Conservation (phyloP, 2,329 filamentous ascomycete species). For the Parascedosporium putredinis region DNA sequence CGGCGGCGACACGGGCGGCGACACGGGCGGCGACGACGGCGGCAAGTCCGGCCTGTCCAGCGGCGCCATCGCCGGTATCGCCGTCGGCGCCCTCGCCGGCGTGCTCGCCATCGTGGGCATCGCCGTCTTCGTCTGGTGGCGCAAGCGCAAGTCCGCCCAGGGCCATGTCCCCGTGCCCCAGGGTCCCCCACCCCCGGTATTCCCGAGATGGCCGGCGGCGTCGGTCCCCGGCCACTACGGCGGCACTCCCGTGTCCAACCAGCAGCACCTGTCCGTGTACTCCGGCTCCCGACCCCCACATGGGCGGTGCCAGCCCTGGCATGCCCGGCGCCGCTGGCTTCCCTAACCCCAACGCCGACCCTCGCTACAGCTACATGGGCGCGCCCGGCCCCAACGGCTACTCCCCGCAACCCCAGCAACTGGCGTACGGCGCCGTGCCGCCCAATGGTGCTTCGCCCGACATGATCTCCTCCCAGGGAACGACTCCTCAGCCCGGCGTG, state of each 20-base stretch:
- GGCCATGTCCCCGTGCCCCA: neutral
- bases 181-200: neutral
- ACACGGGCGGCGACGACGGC: neutral
- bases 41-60: constrained; percentile 10
- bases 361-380: neutral
- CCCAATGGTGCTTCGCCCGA: neutral
- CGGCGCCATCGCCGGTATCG: constrained; percentile 17
- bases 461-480: neutral
- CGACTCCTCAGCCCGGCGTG: neutral
- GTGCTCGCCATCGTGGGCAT: neutral
- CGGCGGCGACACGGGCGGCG: neutral
- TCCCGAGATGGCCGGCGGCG: neutral
- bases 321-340: neutral
- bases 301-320: neutral
- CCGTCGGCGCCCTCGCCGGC: constrained; percentile 15
- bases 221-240: neutral
- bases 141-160: neutral
- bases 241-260: neutral
- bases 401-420: neutral
- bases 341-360: neutral
- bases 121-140: neutral
- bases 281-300: neutral
- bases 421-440: neutral
- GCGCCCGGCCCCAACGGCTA: too few species aligned
- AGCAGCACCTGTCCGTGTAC: neutral